Percentiles rank a stretch among this genome's conserved stretches.
Conservation (phyloP, 805 yeast genomes). For the Candida tibetensis region DNA sequence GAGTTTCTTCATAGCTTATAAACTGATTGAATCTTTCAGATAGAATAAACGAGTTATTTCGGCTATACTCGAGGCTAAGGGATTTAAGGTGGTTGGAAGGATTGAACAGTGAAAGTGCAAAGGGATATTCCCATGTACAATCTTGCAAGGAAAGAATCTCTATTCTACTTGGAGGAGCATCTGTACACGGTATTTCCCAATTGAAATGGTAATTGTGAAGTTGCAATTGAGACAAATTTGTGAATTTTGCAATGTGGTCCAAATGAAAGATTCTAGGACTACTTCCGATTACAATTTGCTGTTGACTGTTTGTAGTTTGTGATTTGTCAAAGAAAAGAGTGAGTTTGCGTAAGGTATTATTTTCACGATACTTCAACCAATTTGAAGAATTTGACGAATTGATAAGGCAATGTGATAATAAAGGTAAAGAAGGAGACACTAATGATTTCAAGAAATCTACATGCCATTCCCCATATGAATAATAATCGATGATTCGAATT, state of each 20-base stretch:
- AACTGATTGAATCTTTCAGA: constrained; percentile 38
- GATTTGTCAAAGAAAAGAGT: constrained; percentile 29
- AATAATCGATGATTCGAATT: constrained; percentile 28
- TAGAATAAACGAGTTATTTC: constrained; percentile 30
- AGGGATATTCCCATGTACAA: constrained; percentile 61
- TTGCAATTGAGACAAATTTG: constrained; percentile 27
- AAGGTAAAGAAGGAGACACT: background rate
- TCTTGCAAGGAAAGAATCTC: constrained; percentile 30
- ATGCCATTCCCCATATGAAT: constrained; percentile 38
- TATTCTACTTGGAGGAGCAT: constrained; percentile 16
- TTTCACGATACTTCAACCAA: constrained; percentile 39
- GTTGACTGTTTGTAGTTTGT: constrained; percentile 2
- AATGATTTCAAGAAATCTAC: constrained; percentile 24
- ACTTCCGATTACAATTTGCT: constrained; percentile 4
- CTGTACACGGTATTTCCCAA: constrained; percentile 29
- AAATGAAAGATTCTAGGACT: constrained; percentile 39
- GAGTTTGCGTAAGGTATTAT: constrained; percentile 17
- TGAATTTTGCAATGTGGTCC: constrained; percentile 41
- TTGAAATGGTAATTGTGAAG: constrained; percentile 43
- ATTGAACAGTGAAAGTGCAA: constrained; percentile 39
- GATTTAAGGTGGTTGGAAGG: constrained; percentile 17
- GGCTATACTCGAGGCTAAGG: constrained; percentile 24
- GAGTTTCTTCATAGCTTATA: constrained; percentile 8
- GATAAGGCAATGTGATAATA: constrained; percentile 17
- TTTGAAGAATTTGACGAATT: constrained; percentile 36